Base-by-base conservation (phyloP, 129 eudicot species). In the Pittosporum tobira region DNA sequence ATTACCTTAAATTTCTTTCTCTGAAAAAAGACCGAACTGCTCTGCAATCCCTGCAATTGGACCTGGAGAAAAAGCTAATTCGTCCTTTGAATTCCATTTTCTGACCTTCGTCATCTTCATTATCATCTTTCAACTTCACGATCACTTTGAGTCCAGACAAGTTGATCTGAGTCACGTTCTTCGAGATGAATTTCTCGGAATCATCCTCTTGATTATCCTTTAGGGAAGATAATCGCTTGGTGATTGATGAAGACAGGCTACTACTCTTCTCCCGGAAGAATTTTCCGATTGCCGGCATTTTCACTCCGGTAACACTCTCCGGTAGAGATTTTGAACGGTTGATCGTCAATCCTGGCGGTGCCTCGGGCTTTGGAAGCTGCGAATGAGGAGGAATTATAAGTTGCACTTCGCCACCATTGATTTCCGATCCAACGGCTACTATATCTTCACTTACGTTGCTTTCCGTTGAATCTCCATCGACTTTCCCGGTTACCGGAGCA, bases 51-150 rank as follows among this genome's bases (percentile, higher is more conserved):
- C 99, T 62, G 71, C 96, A 83, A 5, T 87, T 87, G 0, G 99
- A 91, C 54, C 90, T 67, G 28, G 99, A 91, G 58, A 83, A 91
- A 57, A 91, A 91, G 74, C 83, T 83, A 24, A 91, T 74, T 31
- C 88, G 79, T 4, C 99, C 99, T 66, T 72, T 81, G 19, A 80
- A 68, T 65, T 74, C 69, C 23, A 48, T 7, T 22, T 30, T 30
- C 45, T 73, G 81, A 1, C 6, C 47, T 36, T 73, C 65, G 23
- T 57, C 51, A 14, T 63, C 51, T 10, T 62, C 63, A 57, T 18
- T 70, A 2, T 3, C 4, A 16, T 55, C 10, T 56, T 79, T 77
- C 57, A 58, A 50, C 37, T 76, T 77, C 19, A 81, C 88, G 29
- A 77, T 73, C 50, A 86, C 96, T 62, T 77, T 87, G 43, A 87